Percentiles rank a stretch among this genome's conserved stretches.
phyloP scores from a whole-genome alignment of 768 basidiomycete species.

The Astraeus odoratus region DNA sequence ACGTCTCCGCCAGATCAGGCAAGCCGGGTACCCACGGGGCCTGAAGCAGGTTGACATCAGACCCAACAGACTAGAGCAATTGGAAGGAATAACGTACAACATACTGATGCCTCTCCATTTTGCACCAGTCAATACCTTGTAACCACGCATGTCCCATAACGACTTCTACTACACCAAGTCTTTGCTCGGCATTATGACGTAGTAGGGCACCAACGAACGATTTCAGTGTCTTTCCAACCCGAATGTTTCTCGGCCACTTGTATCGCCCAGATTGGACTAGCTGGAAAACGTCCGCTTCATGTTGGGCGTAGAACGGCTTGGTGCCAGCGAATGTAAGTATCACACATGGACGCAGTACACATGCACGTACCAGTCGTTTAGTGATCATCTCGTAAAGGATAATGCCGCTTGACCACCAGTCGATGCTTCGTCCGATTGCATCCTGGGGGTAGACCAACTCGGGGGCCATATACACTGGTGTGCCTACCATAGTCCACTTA shows the following conservation, averaged over 20 bases:
- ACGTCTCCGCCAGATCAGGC: constrained; percentile 23
- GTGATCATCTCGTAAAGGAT: constrained; percentile 49
- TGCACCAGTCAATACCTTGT: constrained; percentile 38
- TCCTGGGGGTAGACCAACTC: constrained; percentile 30
- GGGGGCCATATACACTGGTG: constrained; percentile 43
- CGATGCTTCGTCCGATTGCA: constrained; percentile 28
- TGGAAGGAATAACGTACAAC: constrained; percentile 31
- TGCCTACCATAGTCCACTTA: constrained; percentile 36
- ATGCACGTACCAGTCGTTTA: constrained; percentile 24
- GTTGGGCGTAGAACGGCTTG: constrained; percentile 23
- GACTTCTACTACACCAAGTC: constrained; percentile 33
- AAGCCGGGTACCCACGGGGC: constrained; percentile 35
- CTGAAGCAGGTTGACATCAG: constrained; percentile 20
- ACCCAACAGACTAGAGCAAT: background rate
- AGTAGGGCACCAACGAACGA: constrained; percentile 39
- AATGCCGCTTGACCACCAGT: constrained; percentile 52
- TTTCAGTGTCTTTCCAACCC: constrained; percentile 35
- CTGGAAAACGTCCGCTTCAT: constrained; percentile 20
- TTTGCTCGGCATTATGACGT: constrained; percentile 26
- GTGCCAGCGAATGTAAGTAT: background rate
- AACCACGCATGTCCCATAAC: constrained; percentile 42
- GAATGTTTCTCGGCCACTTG: constrained; percentile 33
- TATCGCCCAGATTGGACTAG: constrained; percentile 24
- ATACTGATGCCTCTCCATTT: constrained; percentile 37
- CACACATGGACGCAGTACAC: background rate